Evolutionary conservation across 2,329 filamentous ascomycete genomes (phyloP).

Genomic region (Ceratocystis destructans): DNA sequence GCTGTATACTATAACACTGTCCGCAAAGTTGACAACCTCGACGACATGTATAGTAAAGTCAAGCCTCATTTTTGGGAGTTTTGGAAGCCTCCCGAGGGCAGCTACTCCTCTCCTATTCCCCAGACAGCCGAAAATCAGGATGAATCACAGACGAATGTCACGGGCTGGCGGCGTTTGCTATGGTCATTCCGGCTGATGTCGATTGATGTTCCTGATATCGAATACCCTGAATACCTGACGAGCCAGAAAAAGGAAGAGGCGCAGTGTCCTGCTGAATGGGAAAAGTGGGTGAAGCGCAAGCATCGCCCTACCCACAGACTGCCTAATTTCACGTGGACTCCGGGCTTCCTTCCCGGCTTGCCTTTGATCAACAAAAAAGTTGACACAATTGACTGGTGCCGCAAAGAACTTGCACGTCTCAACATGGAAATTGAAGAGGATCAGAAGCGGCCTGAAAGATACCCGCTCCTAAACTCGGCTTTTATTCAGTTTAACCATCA

Average conservation of each 20-base stretch:
- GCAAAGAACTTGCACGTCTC: constrained; percentile 69
- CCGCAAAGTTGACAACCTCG: constrained; percentile 35
- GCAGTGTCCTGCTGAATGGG: constrained; percentile 50
- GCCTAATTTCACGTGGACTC: constrained; percentile 42
- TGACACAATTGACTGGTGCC: constrained; percentile 86
- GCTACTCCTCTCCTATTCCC: constrained; percentile 47
- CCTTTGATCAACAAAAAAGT: constrained; percentile 77
- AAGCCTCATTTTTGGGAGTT: constrained; percentile 46
- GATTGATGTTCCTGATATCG: constrained; percentile 30
- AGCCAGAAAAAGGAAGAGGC: constrained; percentile 49
- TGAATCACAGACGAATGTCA: constrained; percentile 28
- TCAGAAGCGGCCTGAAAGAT: constrained; percentile 71
- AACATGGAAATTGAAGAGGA: constrained; percentile 89
- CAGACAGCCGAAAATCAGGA: constrained; percentile 37
- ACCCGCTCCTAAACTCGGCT: constrained; percentile 85
- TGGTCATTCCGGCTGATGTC: constrained; percentile 14
- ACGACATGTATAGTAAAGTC: constrained; percentile 36
- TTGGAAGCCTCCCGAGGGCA: constrained; percentile 49
- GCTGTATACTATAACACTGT: constrained; percentile 35
- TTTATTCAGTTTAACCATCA: constrained; percentile 99
- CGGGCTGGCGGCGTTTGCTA: constrained; percentile 31
- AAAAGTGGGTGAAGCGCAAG: constrained; percentile 64
- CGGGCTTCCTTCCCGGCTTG: constrained; percentile 61
- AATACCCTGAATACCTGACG: constrained; percentile 52
- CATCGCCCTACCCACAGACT: constrained; percentile 77